Conservation (phyloP, 2,329 filamentous ascomycete genomes). For the Fusarium acutatum region DNA sequence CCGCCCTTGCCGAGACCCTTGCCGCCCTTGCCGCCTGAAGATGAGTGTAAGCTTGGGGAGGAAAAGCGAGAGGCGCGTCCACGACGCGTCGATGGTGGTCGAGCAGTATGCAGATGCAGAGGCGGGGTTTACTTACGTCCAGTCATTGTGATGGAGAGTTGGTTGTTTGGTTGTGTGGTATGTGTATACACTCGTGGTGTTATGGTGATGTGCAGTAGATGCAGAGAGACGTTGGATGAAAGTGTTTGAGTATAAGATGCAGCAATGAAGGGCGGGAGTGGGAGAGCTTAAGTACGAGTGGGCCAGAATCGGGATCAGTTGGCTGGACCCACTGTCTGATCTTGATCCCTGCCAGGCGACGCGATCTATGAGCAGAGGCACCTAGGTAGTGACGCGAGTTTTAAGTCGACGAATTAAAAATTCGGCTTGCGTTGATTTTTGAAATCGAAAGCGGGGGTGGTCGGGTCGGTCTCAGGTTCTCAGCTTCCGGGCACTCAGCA, state of each 20-base stretch:
- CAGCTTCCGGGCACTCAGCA: not conserved
- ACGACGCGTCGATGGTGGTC: not conserved
- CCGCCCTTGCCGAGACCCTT: constrained; percentile 98
- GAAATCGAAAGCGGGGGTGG: constrained; percentile 18
- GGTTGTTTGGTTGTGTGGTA: constrained; percentile 24
- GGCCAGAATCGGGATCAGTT: constrained; percentile 51
- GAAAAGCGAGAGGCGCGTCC: constrained; percentile 71
- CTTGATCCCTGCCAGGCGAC: constrained; percentile 34
- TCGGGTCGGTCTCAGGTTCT: not conserved
- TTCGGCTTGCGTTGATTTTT: constrained; percentile 19
- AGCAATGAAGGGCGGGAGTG: constrained; percentile 39
- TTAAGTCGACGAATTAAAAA: constrained; percentile 32
- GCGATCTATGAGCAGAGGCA: constrained; percentile 23
- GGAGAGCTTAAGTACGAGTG: constrained; percentile 51
- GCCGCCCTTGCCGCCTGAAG: constrained; percentile 87
- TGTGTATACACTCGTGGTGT: constrained; percentile 24
- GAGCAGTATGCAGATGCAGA: not conserved
- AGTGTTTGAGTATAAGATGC: constrained; percentile 19
- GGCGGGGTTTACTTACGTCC: constrained; percentile 67
- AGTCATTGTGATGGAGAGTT: constrained; percentile 66
- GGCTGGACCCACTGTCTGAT: constrained; percentile 31
- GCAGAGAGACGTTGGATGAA: constrained; percentile 22
- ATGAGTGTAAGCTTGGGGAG: constrained; percentile 65
- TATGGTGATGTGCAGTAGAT: constrained; percentile 10
- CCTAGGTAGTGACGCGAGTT: constrained; percentile 26